Evolutionary conservation across 2,329 filamentous ascomycete species (phyloP), one percentile per base, ranked within the genome.

Genomic region (Aspergillus fructus): DNA sequence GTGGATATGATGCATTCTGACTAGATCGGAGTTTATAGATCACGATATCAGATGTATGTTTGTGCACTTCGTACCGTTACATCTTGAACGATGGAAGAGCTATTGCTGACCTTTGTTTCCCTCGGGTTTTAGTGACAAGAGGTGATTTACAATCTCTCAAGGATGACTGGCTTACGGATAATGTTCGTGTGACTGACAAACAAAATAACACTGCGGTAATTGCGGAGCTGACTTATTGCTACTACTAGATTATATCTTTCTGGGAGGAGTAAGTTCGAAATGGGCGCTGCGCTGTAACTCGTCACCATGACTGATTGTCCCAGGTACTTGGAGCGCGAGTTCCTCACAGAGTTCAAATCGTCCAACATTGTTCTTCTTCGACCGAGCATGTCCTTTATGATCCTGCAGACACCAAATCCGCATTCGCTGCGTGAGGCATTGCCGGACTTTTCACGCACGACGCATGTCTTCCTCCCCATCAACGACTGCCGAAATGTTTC

Each of bases 131-230:
- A 93, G 91, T 97, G 65, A 96, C 90, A 50, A 85, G 88, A 71
- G 91, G 94, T 72, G 94, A 99, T 75, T 85, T 97, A 65, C 89
- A 93, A 72, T 88, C 89, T 15, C 84, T 99, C 58, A 91, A 90
- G 76, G 83, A 90, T 75, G 94, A 97, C 80, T 99, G 94, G 94
- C 81, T 99, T 52, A 97, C 93, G 43, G 94, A 99, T 74, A 97
- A 96, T 79, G 90, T 93, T 80, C 64, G 84, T 77, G 58, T 42
- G 42, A 58, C 58, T 37, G 40, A 15, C 23, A 21, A 21, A 9
- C 7, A 27, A 23, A 52, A 21, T 49, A 43, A 11, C 9, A 30
- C 27, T 51, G 33, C 49, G 39, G 46, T 55, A 34, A 43, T 53
- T 59, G 23, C 30, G 54, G 21, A 49, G 65, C 63, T 67, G 59